These are phyloP conservation scores for Coprinopsis sp. DNA, from an alignment of 768 basidiomycete species.

Conservation along the genomic window DNA sequence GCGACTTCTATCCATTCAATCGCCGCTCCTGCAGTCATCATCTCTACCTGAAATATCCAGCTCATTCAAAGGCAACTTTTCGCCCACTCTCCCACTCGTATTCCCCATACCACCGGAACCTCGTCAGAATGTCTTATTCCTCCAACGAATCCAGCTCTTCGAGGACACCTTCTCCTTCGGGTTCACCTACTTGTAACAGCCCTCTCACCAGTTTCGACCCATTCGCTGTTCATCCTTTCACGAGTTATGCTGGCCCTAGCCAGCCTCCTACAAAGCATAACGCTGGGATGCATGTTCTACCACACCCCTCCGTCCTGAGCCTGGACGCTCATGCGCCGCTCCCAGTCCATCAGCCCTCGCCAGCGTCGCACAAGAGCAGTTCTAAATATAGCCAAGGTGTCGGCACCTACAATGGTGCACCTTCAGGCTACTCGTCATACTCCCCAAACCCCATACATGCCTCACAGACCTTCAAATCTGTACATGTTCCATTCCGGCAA, in stretches of 20 bases:
- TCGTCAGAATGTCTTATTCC: background rate
- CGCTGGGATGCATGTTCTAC: constrained; percentile 2
- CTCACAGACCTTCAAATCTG: constrained; percentile 2
- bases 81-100: background rate
- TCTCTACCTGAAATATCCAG: too few species aligned
- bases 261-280: background rate
- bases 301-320: constrained; percentile 8
- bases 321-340: constrained; percentile 1
- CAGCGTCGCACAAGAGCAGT: background rate
- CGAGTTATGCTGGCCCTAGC: constrained; percentile 9
- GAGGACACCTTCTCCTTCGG: constrained; percentile 7
- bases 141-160: constrained; percentile 5
- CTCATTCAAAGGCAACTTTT: too few species aligned
- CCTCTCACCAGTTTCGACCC: constrained; percentile 4
- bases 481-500: constrained; percentile 10
- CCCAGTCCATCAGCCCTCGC: background rate
- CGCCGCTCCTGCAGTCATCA: background rate
- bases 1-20: too few species aligned
- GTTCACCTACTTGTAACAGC: background rate
- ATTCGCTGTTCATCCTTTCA: constrained; percentile 10
- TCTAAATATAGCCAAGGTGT: constrained; percentile 2
- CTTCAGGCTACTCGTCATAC: background rate
- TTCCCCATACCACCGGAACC: background rate
- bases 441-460: background rate
- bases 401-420: background rate